Evolutionary conservation across 371 early-diverging fungal species (phyloP), one percentile per base, ranked within the genome.

Genomic region (Mucor saturninus): DNA sequence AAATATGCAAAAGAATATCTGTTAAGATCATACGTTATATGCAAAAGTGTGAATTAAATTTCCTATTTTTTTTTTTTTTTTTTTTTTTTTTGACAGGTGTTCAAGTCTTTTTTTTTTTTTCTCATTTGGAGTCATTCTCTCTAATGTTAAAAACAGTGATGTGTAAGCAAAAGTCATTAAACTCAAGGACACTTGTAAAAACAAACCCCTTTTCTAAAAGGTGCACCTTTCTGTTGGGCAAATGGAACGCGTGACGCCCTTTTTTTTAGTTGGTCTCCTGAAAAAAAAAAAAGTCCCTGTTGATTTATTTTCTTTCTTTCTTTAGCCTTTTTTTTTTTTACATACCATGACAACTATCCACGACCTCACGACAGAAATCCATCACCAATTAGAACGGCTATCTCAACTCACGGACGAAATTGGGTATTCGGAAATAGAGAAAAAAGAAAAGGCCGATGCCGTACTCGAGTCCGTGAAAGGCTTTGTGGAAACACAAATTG

Each of bases 361-460:
- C 3, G 42, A 61, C 26, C 43, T 61, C 26, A 61, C 40, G 1
- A 35, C 4, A 14, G 43, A 61, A 35, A 55, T 62, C 4, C 45
- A 56, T 26, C 30, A 21, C n/a, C 48, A 62, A 50, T 15, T 62
- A 30, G 26, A 51, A 42, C 29, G 42, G 51, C 26, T 69, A 11
- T 32, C 28, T 15, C 5, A 42, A 15, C 26, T 65, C 6, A 53
- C 57, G 10, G 53, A 57, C 26, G 69, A 69, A 49, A 69, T 69
- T 61, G 69, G 69, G 11, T 42, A 55, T 4, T 13, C 53, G 21
- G 21, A 51, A 14, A 32, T 52, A 21, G 53, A 5, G 11, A 56
- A 58, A 38, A 4, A 56, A 8, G 35, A 53, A 8, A 38, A 57
- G 7, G 46, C 35, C 1, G 14, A 35, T 13, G 14, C 31, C 7